Conservation (phyloP, 345 rosid genomes). For the Eucalyptus curtisii region DNA sequence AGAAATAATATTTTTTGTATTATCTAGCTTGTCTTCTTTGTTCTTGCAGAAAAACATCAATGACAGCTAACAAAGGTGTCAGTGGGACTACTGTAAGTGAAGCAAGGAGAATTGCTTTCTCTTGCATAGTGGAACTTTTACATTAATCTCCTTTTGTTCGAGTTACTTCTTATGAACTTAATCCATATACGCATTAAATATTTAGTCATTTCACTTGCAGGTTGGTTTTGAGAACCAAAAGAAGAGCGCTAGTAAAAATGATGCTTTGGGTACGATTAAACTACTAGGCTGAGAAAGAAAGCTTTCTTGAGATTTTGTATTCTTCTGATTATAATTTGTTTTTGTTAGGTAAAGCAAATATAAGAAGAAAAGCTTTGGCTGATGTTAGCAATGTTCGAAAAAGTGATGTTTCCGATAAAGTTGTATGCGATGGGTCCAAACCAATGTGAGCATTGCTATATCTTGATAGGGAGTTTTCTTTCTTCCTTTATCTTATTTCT, state of each 20-base stretch:
- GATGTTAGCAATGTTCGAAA: constrained; percentile 59
- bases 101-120: constrained; percentile 27
- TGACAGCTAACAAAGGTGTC: constrained; percentile 9
- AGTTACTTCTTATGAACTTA: background rate
- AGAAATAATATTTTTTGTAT: background rate
- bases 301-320: background rate
- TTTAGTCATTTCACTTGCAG: constrained; percentile 13
- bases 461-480: background rate
- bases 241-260: background rate
- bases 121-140: background rate
- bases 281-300: background rate
- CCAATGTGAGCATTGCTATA: constrained; percentile 32
- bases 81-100: constrained; percentile 8
- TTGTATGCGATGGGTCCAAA: constrained; percentile 33
- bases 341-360: constrained; percentile 23
- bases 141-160: background rate
- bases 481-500: background rate
- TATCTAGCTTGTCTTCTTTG: background rate
- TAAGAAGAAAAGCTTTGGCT: constrained; percentile 57
- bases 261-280: background rate
- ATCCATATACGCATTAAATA: background rate
- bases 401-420: constrained; percentile 3
- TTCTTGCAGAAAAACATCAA: constrained; percentile 18
- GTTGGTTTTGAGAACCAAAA: constrained; percentile 12
- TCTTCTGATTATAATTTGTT: background rate